Evolutionary conservation across 2,329 filamentous ascomycete genomes (phyloP).

Genomic region (Aureobasidium sp.): DNA sequence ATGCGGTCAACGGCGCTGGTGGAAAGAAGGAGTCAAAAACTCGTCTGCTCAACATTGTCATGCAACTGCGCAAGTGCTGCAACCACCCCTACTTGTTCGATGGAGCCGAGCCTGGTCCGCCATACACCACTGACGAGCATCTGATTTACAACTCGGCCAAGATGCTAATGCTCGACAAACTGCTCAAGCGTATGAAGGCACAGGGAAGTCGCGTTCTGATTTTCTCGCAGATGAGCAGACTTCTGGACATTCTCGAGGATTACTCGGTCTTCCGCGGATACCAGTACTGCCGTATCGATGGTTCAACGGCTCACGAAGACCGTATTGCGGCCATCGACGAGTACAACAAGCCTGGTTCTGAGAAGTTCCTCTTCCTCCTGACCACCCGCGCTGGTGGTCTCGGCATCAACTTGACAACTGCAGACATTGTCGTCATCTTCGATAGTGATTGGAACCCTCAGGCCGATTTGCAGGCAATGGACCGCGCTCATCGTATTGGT

Average conservation of each 20-base stretch:
- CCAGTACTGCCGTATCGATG: conserved; percentile 96
- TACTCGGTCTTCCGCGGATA: conserved; percentile 94
- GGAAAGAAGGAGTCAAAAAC: conserved; percentile 98
- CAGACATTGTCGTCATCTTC: conserved; percentile 92
- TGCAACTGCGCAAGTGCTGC: conserved; percentile 98
- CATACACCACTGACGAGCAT: conserved; percentile 97
- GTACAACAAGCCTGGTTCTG: conserved; percentile 91
- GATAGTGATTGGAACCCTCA: conserved; percentile 99
- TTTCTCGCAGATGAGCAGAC: conserved; percentile 98
- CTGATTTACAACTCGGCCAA: conserved; percentile 89
- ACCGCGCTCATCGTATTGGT: conserved; percentile 94
- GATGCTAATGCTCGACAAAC: conserved; percentile 93
- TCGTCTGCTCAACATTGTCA: conserved; percentile 92
- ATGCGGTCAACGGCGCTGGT: conserved; percentile 92
- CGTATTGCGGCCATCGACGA: conserved; percentile 96
- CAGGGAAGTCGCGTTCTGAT: conserved; percentile 95
- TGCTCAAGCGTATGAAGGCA: conserved; percentile 70
- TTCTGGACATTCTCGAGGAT: conserved; percentile 93
- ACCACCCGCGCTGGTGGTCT: conserved; percentile 93
- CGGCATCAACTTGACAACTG: conserved; percentile 90
- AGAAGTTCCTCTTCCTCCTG: conserved; percentile 92
- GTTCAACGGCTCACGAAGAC: conserved; percentile 92
- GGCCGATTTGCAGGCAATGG: conserved; percentile 97
- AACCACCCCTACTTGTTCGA: conserved; percentile 98
- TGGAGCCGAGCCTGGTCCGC: conserved; percentile 90